A percentile compares a stretch with the other conserved stretches of the same genome.
Conservation (phyloP, 2,329 filamentous ascomycete genomes). For the Trichoderma guizhouense region DNA sequence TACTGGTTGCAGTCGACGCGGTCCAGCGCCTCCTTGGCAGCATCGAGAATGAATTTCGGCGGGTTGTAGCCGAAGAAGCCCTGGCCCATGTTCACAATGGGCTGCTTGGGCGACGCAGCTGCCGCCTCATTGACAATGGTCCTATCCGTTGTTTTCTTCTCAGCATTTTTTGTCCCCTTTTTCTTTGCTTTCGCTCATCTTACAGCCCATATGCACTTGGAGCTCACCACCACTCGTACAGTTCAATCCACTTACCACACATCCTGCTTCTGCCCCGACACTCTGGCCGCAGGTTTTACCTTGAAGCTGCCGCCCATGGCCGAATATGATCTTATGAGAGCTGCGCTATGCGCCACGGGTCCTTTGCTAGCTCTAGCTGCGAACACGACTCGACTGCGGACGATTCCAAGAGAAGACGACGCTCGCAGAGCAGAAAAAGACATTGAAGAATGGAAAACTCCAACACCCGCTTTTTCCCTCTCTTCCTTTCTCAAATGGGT, state of each 20-base stretch:
- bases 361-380: not conserved
- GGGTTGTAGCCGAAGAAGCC: constrained; percentile 91
- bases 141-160: constrained; percentile 37
- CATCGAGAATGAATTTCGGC: constrained; percentile 83
- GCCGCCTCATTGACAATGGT: constrained; percentile 65
- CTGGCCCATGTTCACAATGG: constrained; percentile 64
- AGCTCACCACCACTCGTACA: not conserved
- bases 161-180: not conserved
- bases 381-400: not conserved
- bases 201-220: not conserved
- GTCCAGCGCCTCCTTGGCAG: constrained; percentile 85
- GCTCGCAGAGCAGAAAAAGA: constrained; percentile 12
- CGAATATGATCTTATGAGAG: constrained; percentile 19
- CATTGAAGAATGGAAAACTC: constrained; percentile 8
- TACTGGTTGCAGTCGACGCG: constrained; percentile 98
- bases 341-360: not conserved
- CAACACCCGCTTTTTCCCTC: not conserved
- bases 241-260: constrained; percentile 42
- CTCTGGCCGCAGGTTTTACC: constrained; percentile 49
- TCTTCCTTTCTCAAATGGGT: not conserved
- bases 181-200: not conserved
- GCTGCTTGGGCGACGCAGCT: constrained; percentile 58
- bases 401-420: not conserved
- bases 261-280: constrained; percentile 49
- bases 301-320: constrained; percentile 44